Conservation (phyloP, 495 filamentous ascomycete genomes). For the Amniculicola lignicola region DNA sequence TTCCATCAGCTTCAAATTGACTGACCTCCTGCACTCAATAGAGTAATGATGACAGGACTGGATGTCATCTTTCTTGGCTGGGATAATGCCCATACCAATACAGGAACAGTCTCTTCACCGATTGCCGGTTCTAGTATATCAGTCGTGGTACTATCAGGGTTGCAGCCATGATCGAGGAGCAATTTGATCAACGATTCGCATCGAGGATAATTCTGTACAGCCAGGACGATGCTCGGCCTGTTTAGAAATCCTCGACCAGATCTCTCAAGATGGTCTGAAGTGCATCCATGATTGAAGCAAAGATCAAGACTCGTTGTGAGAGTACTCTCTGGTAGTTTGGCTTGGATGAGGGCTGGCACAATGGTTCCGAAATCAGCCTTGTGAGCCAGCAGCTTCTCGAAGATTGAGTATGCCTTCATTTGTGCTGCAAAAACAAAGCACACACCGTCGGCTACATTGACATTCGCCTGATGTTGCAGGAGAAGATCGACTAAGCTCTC, state of each 20-base stretch:
- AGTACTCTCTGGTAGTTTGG: not conserved
- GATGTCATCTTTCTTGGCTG: conserved; percentile 29
- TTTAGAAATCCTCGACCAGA: not conserved
- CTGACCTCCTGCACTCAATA: conserved; percentile 17
- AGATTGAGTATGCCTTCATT: not conserved
- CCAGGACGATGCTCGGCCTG: conserved; percentile 13
- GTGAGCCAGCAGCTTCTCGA: conserved; percentile 17
- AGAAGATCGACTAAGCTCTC: conserved; percentile 18
- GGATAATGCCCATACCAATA: conserved; percentile 25
- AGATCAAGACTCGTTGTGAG: not conserved
- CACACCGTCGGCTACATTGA: conserved; percentile 22
- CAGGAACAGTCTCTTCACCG: conserved; percentile 18
- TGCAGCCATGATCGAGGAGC: conserved; percentile 17
- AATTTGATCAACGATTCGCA: not conserved
- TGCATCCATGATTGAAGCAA: conserved; percentile 15
- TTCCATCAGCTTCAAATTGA: too few relatives aligned
- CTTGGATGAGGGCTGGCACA: conserved; percentile 6
- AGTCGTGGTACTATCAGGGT: conserved; percentile 6
- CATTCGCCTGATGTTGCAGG: conserved; percentile 22
- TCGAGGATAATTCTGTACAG: conserved; percentile 20
- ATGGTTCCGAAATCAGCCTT: conserved; percentile 8
- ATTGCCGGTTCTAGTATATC: conserved; percentile 1
- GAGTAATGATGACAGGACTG: conserved; percentile 16
- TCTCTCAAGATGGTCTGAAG: conserved; percentile 5
- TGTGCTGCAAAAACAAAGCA: conserved; percentile 24